Evolutionary conservation across 495 filamentous ascomycete genomes (phyloP), one percentile per base, ranked within the genome.

Genomic region (Penicillium daleae): DNA sequence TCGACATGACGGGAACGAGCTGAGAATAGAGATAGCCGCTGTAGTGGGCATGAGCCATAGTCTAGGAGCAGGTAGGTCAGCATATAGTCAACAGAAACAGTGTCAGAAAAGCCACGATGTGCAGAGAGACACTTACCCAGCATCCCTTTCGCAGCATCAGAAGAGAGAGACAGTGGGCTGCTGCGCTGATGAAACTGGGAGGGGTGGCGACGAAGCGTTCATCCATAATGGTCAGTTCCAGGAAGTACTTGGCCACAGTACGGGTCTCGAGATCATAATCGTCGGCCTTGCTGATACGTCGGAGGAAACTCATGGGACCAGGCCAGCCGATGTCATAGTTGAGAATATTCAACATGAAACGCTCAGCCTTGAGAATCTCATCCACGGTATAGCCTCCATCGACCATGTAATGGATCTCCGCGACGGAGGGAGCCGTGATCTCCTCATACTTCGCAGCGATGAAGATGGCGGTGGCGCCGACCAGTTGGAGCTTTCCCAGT

Each of bases 401-500:
- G 37, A 99, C 95, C 95, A 99, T 99, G 82, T 92, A 98, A 58
- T 97, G 90, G 70, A 99, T 96, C 80, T 99, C 95, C 58, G 89
- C 84, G 12, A 98, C 87, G 0, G 96, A 95, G 9, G 95, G 95
- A 69, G 92, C 94, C 74, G 96, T 96, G 78, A 98, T 96, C 76
- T 99, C 95, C 75, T 99, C 95, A 68, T 97, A 98, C 78, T 99
- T 99, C 65, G 96, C 92, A 2, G 95, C 95, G 58, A 99, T 88
- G 66, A 97, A 94, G 67, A 99, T 89, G 7, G 95, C 95, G 10
- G 96, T 97, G 13, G 95, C 95, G 42, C 95, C 95, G 24, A 98
- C 96, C 27, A 99, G 86, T 78, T 99, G 95, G 21, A 99, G 82
- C 80, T 98, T 99, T 44, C 89, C 90, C 3, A 98, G 82, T 4